Conservation (phyloP, 148 eudicot species). For the Beta vulgaris region DNA sequence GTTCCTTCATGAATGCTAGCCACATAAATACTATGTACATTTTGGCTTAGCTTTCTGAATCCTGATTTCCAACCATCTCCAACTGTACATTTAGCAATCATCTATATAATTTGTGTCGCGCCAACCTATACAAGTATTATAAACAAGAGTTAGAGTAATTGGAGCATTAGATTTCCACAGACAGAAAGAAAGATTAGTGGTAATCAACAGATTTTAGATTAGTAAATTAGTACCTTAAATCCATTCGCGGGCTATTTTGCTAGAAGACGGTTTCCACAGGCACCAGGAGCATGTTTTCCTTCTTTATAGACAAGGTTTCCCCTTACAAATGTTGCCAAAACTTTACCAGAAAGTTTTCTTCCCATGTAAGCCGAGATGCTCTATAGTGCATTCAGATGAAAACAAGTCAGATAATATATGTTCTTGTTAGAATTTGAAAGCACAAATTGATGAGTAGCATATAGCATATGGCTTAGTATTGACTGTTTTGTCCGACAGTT, state of each 20-base stretch:
- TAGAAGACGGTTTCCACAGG: conserved; percentile 78
- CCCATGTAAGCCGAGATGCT: conserved; percentile 89
- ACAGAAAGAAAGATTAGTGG: neutral
- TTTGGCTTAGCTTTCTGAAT: no score
- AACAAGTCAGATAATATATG: neutral
- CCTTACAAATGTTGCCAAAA: conserved; percentile 73
- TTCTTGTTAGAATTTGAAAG: neutral
- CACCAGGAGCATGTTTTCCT: conserved; percentile 63
- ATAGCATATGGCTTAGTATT: neutral
- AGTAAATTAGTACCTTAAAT: conserved; percentile 6
- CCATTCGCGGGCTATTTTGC: conserved; percentile 37
- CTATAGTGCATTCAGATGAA: conserved; percentile 31
- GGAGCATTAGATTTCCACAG: neutral
- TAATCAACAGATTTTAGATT: neutral
- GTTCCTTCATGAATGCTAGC: neutral
- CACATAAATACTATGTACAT: conserved; percentile 19
- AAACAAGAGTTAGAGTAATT: neutral
- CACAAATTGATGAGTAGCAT: neutral
- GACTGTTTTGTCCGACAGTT: neutral
- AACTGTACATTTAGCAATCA: conserved; percentile 5
- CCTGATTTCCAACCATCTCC: conserved; percentile 13
- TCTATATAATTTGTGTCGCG: neutral
- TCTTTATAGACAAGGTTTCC: conserved; percentile 84
- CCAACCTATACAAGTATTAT: neutral
- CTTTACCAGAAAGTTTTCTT: conserved; percentile 69